Percentiles rank a stretch among this genome's conserved stretches.
Evolutionary conservation across 1,284 basidiomycete genomes (phyloP).

Genomic region (Megacollybia platyphylla): DNA sequence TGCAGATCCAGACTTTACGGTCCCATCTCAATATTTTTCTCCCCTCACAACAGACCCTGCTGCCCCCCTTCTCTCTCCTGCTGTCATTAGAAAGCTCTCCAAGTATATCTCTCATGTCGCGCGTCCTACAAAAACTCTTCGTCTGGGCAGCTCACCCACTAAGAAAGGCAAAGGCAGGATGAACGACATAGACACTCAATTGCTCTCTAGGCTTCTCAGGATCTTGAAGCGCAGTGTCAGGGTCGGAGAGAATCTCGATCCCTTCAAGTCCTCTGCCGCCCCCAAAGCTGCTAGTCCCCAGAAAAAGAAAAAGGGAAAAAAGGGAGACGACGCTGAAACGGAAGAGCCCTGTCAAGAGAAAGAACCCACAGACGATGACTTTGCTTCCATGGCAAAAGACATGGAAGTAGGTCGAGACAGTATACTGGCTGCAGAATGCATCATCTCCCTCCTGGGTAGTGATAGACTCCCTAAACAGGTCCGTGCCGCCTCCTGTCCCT

Average conservation of each 20-base stretch:
- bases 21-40: conserved; percentile 59
- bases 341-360: conserved; percentile 10
- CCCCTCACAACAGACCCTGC: conserved; percentile 40
- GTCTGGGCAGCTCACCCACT: conserved; percentile 19
- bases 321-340: conserved; percentile 16
- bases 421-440: conserved; percentile 72
- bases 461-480: conserved; percentile 80
- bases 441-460: conserved; percentile 62
- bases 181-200: conserved; percentile 49
- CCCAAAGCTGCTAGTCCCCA: neutral
- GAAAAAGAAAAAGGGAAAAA: conserved; percentile 22
- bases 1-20: conserved; percentile 41
- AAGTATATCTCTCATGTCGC: conserved; percentile 53
- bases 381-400: conserved; percentile 31
- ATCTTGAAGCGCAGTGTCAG: conserved; percentile 68
- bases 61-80: conserved; percentile 45
- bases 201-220: conserved; percentile 56
- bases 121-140: conserved; percentile 48
- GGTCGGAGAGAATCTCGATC: conserved; percentile 59
- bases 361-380: conserved; percentile 31
- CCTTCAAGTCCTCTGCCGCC: conserved; percentile 27
- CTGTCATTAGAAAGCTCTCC: conserved; percentile 55
- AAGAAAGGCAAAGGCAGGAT: conserved; percentile 32
- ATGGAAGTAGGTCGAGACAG: conserved; percentile 57
- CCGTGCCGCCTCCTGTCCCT: conserved; percentile 12